phyloP scores from a whole-genome alignment of 441 rosid species.

The Pelargonium citronellum region DNA sequence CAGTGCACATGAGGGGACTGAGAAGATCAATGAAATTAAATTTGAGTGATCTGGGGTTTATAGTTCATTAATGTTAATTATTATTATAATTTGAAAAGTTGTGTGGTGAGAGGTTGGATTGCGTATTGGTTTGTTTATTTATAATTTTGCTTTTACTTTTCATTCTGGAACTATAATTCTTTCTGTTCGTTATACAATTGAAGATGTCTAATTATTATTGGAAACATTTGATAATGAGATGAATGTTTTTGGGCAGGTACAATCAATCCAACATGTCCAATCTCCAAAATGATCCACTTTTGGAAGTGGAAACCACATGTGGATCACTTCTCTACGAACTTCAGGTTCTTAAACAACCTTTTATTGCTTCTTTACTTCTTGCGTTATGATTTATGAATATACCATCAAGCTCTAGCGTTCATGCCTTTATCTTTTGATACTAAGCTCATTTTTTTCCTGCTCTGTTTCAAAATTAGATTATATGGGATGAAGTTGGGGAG shows the following conservation, averaged over 20 bases:
- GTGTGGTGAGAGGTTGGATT: no score
- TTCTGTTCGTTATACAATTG: no score
- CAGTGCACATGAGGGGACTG: no score
- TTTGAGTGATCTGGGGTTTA: no score
- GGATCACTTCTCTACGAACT: constrained; percentile 58
- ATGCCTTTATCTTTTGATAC: background rate
- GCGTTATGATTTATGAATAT: background rate
- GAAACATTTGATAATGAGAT: background rate
- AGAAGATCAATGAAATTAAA: no score
- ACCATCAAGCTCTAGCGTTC: background rate
- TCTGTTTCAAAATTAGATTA: constrained; percentile 41
- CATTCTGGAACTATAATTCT: no score
- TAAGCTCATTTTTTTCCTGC: background rate
- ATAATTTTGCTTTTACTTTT: background rate
- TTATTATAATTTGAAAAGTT: no score
- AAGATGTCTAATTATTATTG: background rate
- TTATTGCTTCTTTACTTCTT: background rate
- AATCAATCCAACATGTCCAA: constrained; percentile 38
- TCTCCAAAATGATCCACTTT: constrained; percentile 43
- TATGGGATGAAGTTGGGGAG: constrained; percentile 99
- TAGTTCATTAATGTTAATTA: no score
- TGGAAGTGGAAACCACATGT: constrained; percentile 72
- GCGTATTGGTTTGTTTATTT: background rate
- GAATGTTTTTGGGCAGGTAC: constrained; percentile 18
- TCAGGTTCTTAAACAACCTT: constrained; percentile 10